These are phyloP conservation scores for Talaromyces pinophilus DNA, from an alignment of 2,329 filamentous ascomycete genomes.

Conservation along the genomic window DNA sequence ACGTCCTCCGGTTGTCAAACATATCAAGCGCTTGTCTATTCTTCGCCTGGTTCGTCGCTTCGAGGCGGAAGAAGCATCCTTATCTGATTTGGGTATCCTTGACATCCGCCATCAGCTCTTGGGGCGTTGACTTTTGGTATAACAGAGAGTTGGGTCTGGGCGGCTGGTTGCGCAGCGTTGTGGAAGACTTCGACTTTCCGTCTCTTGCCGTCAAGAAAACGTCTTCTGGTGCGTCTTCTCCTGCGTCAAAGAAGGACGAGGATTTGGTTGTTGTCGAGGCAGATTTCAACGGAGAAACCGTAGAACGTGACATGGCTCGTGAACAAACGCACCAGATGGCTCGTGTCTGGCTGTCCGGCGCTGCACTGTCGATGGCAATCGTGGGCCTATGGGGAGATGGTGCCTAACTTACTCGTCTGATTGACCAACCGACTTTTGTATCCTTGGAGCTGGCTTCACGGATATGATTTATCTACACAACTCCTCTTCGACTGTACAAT, in stretches of 20 bases:
- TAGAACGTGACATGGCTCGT: slow-evolving; percentile 46
- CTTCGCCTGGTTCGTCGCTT: slow-evolving; percentile 75
- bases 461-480: not conserved
- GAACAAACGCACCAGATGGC: slow-evolving; percentile 44
- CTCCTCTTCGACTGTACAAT: slow-evolving; percentile 20
- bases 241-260: slow-evolving; percentile 39
- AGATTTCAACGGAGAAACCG: slow-evolving; percentile 49
- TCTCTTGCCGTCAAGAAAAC: slow-evolving; percentile 25
- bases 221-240: slow-evolving; percentile 21
- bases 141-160: slow-evolving; percentile 62
- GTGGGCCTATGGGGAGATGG: slow-evolving; percentile 53
- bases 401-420: slow-evolving; percentile 26
- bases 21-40: slow-evolving; percentile 71
- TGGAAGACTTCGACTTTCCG: slow-evolving; percentile 48
- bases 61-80: slow-evolving; percentile 74
- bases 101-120: slow-evolving; percentile 51
- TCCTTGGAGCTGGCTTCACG: slow-evolving; percentile 22
- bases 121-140: slow-evolving; percentile 69
- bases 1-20: slow-evolving; percentile 67
- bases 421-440: not conserved
- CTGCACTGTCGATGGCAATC: slow-evolving; percentile 49
- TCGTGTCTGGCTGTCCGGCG: slow-evolving; percentile 42
- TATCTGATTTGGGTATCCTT: slow-evolving; percentile 85
- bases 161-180: slow-evolving; percentile 33
- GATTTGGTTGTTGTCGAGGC: slow-evolving; percentile 43